These are phyloP conservation scores for Trichoderma hamatum DNA, from an alignment of 2,329 filamentous ascomycete species.

Conservation along the genomic window DNA sequence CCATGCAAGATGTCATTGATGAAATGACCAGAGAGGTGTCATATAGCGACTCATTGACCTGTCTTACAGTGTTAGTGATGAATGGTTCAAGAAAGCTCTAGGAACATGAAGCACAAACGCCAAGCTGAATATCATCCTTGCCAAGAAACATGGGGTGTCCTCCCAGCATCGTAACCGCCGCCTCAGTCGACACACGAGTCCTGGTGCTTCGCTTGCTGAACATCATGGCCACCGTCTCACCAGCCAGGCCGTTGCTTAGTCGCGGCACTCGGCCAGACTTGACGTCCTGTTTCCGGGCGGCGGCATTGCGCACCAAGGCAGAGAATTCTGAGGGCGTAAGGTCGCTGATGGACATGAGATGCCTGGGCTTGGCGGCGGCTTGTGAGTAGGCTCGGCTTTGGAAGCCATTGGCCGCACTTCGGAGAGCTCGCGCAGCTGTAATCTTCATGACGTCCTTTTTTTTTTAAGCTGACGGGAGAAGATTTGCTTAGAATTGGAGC, in stretches of 20 bases:
- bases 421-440: conserved; percentile 40
- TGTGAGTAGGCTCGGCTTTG: conserved; percentile 51
- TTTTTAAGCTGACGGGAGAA: not conserved
- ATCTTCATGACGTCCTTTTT: conserved; percentile 38
- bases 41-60: conserved; percentile 92
- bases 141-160: conserved; percentile 96
- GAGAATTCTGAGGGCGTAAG: conserved; percentile 78
- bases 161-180: conserved; percentile 82
- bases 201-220: conserved; percentile 96
- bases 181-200: conserved; percentile 91
- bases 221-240: conserved; percentile 89
- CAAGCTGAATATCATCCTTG: conserved; percentile 94
- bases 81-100: not conserved
- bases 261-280: conserved; percentile 64
- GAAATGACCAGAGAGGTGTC: conserved; percentile 92
- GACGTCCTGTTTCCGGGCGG: conserved; percentile 72
- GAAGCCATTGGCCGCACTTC: conserved; percentile 40
- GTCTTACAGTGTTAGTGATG: conserved; percentile 22
- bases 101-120: conserved; percentile 55
- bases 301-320: conserved; percentile 80
- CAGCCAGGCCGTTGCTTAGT: conserved; percentile 65
- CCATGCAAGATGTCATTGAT: conserved; percentile 86
- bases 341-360: conserved; percentile 90
- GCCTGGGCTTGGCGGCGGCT: conserved; percentile 59
- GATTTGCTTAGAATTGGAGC: not conserved